Base-by-base conservation (phyloP, 2,329 filamentous ascomycete species). In the Peltaster fructicola region DNA sequence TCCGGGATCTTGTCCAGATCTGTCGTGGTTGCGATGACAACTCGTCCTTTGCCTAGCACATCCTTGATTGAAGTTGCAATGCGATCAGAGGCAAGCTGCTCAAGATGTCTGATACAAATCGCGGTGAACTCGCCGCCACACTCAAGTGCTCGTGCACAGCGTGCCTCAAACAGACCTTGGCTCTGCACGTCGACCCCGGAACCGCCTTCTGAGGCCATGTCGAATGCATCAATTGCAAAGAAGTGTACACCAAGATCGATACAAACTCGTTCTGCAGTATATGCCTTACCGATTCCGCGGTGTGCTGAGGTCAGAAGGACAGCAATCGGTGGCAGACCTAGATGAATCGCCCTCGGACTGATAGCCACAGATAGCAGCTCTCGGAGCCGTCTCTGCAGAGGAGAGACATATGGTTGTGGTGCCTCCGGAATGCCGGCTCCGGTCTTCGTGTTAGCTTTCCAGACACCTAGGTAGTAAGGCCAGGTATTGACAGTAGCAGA, bases 1-100 rank as follows among this genome's bases (percentile, higher is more conserved):
- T 93, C 84, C 0, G 85, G 79, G 1, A 98, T 69, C 49, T 95
- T 90, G 45, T 95, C 88, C 1, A 93, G 72, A 38, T 95, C 85
- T 5, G 82, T 92, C 0, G 85, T 93, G 0, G 88, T 98, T 1
- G 88, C 85, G 38, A 98, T 73, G 13, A 98, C 55, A 3, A 95
- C 79, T 27, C 88, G 63, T 3, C 72, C 71, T 22, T 77, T 73
- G n/a, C 68, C 61, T 12, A 93, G 53, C 3, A 95, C 73, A 32
- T 91, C 79, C 44, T 80, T 78, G 44, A 98, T 61, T 0, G 81
- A 78, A 4, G 75, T 67, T 10, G 80, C 71, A 60, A 95, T 93
- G 17, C 85, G 69, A 47, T 95, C 88, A 0, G 84, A 82, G 2
- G 78, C 90, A 35, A 98, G 56, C 1, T 84, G 79, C 38, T 98